Percentiles rank a stretch among this genome's conserved stretches.
phyloP scores from a whole-genome alignment of 2,329 filamentous ascomycete species.

The Zopfia rhizophila region DNA sequence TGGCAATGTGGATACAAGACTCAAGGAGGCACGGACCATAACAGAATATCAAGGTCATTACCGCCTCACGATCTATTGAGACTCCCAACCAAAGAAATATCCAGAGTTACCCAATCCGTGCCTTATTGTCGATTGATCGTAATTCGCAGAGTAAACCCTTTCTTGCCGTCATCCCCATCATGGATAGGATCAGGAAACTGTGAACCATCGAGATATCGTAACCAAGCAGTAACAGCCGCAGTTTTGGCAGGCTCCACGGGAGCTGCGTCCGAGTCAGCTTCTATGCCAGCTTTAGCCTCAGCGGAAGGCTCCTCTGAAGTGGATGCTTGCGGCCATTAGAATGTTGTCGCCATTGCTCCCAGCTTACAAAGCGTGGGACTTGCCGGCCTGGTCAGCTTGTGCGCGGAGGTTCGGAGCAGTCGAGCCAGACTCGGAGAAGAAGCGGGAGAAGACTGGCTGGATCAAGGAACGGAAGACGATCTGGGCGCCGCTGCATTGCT shows the following conservation, averaged over 20 bases:
- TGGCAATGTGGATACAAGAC: no score
- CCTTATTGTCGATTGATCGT: conserved; percentile 33
- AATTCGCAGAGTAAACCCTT: conserved; percentile 36
- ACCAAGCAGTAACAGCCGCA: conserved; percentile 45
- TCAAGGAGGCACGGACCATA: no score
- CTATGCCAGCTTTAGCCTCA: conserved; percentile 16
- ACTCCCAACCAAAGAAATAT: conserved; percentile 26
- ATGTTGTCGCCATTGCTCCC: conserved; percentile 24
- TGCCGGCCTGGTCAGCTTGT: conserved; percentile 78
- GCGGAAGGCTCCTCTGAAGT: conserved; percentile 23
- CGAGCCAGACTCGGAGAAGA: conserved; percentile 78
- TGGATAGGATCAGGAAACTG: conserved; percentile 30
- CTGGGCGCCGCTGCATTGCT: conserved; percentile 81
- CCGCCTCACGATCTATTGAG: conserved; percentile 20
- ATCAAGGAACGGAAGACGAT: conserved; percentile 97
- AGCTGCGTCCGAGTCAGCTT: no score
- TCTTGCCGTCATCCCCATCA: conserved; percentile 28
- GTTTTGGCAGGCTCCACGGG: conserved; percentile 20
- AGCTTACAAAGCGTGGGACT: conserved; percentile 46
- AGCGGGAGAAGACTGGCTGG: conserved; percentile 88
- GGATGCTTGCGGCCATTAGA: conserved; percentile 44
- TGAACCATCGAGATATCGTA: conserved; percentile 31
- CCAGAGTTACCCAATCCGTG: conserved; percentile 25
- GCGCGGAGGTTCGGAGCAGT: conserved; percentile 88
- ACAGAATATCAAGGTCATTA: conserved; percentile 16